phyloP scores from a whole-genome alignment of 129 eudicot genomes.

The Apium graveolens region DNA sequence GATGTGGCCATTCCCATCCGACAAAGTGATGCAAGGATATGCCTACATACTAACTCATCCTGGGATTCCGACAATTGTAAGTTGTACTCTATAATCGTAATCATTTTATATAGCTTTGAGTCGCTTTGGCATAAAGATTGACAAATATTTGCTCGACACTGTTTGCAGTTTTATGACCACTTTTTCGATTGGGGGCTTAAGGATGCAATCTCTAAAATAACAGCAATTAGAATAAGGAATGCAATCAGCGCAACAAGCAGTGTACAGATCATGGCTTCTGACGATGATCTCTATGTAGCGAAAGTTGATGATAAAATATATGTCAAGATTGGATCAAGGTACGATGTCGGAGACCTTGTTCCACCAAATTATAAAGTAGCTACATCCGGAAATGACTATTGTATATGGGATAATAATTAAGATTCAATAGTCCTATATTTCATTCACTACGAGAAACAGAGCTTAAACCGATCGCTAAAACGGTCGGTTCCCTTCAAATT shows the following conservation, averaged over 20 bases:
- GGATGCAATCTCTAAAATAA: slow-evolving; percentile 41
- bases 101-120: not conserved
- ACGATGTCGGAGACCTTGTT: slow-evolving; percentile 47
- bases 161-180: slow-evolving; percentile 64
- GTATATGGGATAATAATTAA: slow-evolving; percentile 43
- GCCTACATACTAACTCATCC: slow-evolving; percentile 85
- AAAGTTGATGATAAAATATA: slow-evolving; percentile 44
- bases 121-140: not conserved
- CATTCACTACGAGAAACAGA: too few relatives aligned
- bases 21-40: slow-evolving; percentile 78
- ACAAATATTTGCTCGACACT: not conserved
- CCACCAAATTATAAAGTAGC: slow-evolving; percentile 45
- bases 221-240: slow-evolving; percentile 31
- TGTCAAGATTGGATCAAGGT: slow-evolving; percentile 46
- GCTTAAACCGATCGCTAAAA: too few relatives aligned
- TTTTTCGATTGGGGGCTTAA: slow-evolving; percentile 66
- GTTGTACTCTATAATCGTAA: not conserved
- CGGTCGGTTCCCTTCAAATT: too few relatives aligned
- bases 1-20: slow-evolving; percentile 63
- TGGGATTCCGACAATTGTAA: slow-evolving; percentile 62
- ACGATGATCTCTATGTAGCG: slow-evolving; percentile 58
- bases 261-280: slow-evolving; percentile 63
- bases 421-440: slow-evolving; percentile 15
- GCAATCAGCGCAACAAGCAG: slow-evolving; percentile 48
- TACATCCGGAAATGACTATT: slow-evolving; percentile 48